Conservation (phyloP, 768 basidiomycete genomes). For the Termitomyces sp. region DNA sequence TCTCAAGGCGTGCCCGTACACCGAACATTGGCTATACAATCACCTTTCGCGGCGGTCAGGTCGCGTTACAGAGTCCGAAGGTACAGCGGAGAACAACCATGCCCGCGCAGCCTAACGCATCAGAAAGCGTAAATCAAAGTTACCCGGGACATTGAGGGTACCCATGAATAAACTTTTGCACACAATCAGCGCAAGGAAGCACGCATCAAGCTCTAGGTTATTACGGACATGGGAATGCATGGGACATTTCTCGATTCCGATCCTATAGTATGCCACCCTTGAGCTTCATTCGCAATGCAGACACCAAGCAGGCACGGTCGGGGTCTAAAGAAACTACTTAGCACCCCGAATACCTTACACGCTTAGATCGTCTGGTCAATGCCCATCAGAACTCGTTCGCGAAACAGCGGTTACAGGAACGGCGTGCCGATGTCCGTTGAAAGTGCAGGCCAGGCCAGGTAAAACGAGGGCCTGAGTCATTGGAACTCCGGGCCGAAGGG, state of each 20-base stretch:
- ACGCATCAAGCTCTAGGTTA: not conserved
- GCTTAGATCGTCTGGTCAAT: not conserved
- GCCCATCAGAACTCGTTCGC: slow-evolving; percentile 6
- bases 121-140: not conserved
- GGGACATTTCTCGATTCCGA: not conserved
- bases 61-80: not conserved
- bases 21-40: not conserved
- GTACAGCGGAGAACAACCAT: not conserved
- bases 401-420: slow-evolving; percentile 2
- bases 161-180: slow-evolving; percentile 2
- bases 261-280: not conserved
- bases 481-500: slow-evolving; percentile 5
- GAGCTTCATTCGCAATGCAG: not conserved
- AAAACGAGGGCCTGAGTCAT: not conserved
- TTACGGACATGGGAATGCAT: not conserved
- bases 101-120: not conserved
- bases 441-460: not conserved
- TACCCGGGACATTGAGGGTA: not conserved
- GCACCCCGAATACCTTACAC: slow-evolving; percentile 2
- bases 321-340: not conserved
- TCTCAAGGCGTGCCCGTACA: too few relatives aligned
- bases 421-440: slow-evolving; percentile 1
- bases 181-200: not conserved
- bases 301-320: slow-evolving; percentile 1
- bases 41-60: not conserved